A percentile compares a stretch with the other conserved stretches of the same genome.
Evolutionary conservation across 441 rosid species (phyloP).

Genomic region (Iberis amara): DNA sequence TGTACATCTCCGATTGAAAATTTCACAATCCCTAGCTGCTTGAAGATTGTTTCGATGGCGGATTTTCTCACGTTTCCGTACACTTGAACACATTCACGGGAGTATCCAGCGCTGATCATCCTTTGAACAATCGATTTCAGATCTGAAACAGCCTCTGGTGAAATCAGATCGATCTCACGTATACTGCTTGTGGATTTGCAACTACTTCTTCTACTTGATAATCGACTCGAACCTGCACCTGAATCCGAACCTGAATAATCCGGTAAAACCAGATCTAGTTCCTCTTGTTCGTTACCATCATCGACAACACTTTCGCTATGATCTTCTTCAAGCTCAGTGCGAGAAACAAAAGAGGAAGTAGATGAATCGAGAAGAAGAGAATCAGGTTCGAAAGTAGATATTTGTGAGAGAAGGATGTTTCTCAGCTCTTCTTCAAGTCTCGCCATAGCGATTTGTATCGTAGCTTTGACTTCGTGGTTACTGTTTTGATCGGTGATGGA

Average conservation of each 20-base stretch:
- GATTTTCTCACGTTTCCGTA: slow-evolving; percentile 54
- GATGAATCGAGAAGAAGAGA: slow-evolving; percentile 33
- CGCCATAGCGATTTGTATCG: slow-evolving; percentile 89
- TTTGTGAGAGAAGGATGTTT: slow-evolving; percentile 51
- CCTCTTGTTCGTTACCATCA: not conserved
- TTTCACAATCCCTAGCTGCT: slow-evolving; percentile 49
- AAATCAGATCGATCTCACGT: slow-evolving; percentile 67
- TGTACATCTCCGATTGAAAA: slow-evolving; percentile 57
- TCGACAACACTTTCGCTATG: not conserved
- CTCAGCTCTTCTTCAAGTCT: slow-evolving; percentile 90
- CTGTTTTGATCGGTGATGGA: slow-evolving; percentile 31
- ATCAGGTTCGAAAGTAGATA: slow-evolving; percentile 48
- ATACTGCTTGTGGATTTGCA: slow-evolving; percentile 63
- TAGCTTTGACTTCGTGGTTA: slow-evolving; percentile 35
- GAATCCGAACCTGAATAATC: slow-evolving; percentile 34
- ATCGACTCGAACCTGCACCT: slow-evolving; percentile 30
- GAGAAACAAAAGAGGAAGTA: slow-evolving; percentile 32
- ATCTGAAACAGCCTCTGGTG: slow-evolving; percentile 43
- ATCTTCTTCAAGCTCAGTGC: slow-evolving; percentile 34
- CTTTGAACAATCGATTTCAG: slow-evolving; percentile 42
- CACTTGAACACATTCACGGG: slow-evolving; percentile 54
- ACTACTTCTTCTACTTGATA: slow-evolving; percentile 33
- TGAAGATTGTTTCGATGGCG: slow-evolving; percentile 41
- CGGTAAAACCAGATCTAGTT: slow-evolving; percentile 35
- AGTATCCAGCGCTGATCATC: slow-evolving; percentile 45